Percentiles rank a stretch among this genome's conserved stretches.
Conservation (phyloP, 306 rosid species). For the Carpinus fangiana region DNA sequence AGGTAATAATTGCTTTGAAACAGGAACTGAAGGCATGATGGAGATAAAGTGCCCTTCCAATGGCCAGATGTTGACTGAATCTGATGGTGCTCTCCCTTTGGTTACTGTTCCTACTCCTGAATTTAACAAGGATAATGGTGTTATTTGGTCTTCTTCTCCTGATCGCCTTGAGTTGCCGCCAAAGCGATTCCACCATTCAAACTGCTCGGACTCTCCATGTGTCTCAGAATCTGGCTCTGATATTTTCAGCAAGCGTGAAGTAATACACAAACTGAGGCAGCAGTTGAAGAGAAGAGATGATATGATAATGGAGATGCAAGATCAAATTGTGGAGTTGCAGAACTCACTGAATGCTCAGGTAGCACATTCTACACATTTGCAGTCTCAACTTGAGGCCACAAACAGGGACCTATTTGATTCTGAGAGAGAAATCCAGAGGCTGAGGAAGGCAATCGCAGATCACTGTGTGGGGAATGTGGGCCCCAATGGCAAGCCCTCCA, state of each 20-base stretch:
- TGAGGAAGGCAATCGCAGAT: slow-evolving; percentile 88
- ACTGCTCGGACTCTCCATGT: slow-evolving; percentile 92
- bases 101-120: slow-evolving; percentile 74
- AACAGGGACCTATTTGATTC: slow-evolving; percentile 76
- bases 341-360: slow-evolving; percentile 67
- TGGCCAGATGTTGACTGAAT: slow-evolving; percentile 57
- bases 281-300: slow-evolving; percentile 93
- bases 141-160: slow-evolving; percentile 86
- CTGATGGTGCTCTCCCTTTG: slow-evolving; percentile 70
- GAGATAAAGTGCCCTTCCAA: slow-evolving; percentile 61
- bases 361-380: slow-evolving; percentile 74
- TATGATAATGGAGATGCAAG: slow-evolving; percentile 96
- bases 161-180: slow-evolving; percentile 84
- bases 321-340: slow-evolving; percentile 82
- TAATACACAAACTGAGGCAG: slow-evolving; percentile 87
- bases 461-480: slow-evolving; percentile 65
- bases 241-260: slow-evolving; percentile 88
- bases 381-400: slow-evolving; percentile 73
- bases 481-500: slow-evolving; percentile 50
- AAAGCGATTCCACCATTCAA: slow-evolving; percentile 77
- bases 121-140: slow-evolving; percentile 74
- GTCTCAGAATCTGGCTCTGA: slow-evolving; percentile 97
- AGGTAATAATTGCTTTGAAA: slow-evolving; percentile 29
- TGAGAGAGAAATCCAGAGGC: slow-evolving; percentile 81
- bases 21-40: slow-evolving; percentile 59